Base-by-base conservation (phyloP, 1,139 yeast genomes). In the Meyerozyma carpophila region DNA sequence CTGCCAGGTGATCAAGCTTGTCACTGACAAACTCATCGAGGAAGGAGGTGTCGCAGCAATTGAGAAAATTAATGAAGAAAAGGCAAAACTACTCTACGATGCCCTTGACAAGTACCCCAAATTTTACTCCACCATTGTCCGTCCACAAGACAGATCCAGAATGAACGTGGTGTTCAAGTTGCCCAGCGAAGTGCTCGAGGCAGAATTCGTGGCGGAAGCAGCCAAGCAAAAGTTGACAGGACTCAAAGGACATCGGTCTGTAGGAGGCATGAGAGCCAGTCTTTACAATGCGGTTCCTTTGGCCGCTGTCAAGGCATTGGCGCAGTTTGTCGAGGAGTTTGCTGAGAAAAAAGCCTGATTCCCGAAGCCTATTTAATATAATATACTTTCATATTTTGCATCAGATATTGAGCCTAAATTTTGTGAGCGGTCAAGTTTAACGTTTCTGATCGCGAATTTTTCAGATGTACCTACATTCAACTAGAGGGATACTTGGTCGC, bases 251-350 rank as follows among this genome's bases (percentile, higher is more conserved):
- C 98, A 93, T 63, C 80, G 98, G 63, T 87, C 96, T 8, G 98
- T 93, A 40, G 98, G 98, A 40, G 98, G 98, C 34, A 85, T 91
- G 68, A 84, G 98, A 65, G 93, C 95, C 18, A 90, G 97, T 11
- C 73, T 90, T 45, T 88, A 93, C 64, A 93, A 93, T 59, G 97
- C 98, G 11, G 87, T 93, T 39, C 62, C 82, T 8, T 69, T 80
- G 42, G 73, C 75, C 40, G 81, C 93, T 53, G 84, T 84, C 25
- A 71, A 82, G 48, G 58, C 70, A 43, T 72, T 90, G 53, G 82
- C 74, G 34, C 67, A 73, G 32, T 87, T 79, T 56, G 70, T 89
- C 42, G 66, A 71, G 25, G 73, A 78, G 41, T 93, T 90, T 67
- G 95, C 85, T 10, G 27, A 9, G 14, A 11, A 11, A 11, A 18